Conservation (phyloP, 306 rosid genomes). For the Prunus persica region Prunus_persica_NCBIv2 NC_034015.1:12576501-12577000, state of each 20-base stretch:
- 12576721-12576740: not conserved
- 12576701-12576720: not conserved
- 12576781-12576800: not conserved
- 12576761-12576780: not conserved
- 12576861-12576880: not conserved
- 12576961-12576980: not conserved
- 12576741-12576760: not conserved
- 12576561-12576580: not conserved
- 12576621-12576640: not conserved
- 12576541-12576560: constrained; percentile 22
- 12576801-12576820: not conserved
- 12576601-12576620: not conserved
- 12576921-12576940: not conserved
- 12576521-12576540: constrained; percentile 80
- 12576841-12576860: not conserved
- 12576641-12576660: not conserved
- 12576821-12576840: not conserved
- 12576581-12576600: not conserved
- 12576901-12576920: not conserved
- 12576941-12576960: not conserved
- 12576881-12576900: too few relatives aligned
- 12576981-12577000: not conserved
- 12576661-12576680: not conserved
- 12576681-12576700: not conserved
- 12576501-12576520: constrained; percentile 76